A percentile compares a stretch with the other conserved stretches of the same genome.
Conservation (phyloP, 2,329 filamentous ascomycete genomes). For the Colletotrichum aenigma region DNA sequence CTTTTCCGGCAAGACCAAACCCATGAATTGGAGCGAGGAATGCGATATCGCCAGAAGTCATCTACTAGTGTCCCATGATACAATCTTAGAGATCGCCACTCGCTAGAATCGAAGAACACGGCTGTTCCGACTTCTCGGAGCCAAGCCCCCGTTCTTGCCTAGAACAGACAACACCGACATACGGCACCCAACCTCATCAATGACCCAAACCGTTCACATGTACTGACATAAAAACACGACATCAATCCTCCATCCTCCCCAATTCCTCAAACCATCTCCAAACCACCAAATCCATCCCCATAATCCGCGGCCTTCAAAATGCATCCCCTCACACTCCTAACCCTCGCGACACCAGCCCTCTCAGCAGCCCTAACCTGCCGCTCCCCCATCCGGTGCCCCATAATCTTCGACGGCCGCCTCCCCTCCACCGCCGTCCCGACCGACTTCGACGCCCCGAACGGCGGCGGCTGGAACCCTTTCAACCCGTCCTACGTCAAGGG, state of each 20-base stretch:
- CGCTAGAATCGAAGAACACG: neutral
- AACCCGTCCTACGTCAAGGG: conserved; percentile 41
- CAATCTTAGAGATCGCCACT: neutral
- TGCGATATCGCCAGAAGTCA: too few species aligned
- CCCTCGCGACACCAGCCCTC: neutral
- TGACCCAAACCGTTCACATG: too few species aligned
- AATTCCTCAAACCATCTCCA: neutral
- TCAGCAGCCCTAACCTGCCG: neutral
- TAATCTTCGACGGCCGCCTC: conserved; percentile 41
- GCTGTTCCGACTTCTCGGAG: neutral
- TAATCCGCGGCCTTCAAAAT: neutral
- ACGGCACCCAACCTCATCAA: neutral
- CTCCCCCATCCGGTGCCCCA: conserved; percentile 31
- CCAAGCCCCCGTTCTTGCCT: neutral
- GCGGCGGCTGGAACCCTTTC: conserved; percentile 33
- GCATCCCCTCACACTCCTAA: neutral
- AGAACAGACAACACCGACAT: neutral
- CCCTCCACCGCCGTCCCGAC: conserved; percentile 24
- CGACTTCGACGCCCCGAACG: conserved; percentile 34
- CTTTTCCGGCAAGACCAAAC: too few species aligned
- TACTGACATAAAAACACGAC: neutral
- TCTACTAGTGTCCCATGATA: too few species aligned
- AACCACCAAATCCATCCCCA: neutral
- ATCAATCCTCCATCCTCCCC: neutral
- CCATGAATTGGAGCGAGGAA: too few species aligned